Base-by-base conservation (phyloP, 1,284 basidiomycete genomes). In the Vanrija pseudolonga region DNA sequence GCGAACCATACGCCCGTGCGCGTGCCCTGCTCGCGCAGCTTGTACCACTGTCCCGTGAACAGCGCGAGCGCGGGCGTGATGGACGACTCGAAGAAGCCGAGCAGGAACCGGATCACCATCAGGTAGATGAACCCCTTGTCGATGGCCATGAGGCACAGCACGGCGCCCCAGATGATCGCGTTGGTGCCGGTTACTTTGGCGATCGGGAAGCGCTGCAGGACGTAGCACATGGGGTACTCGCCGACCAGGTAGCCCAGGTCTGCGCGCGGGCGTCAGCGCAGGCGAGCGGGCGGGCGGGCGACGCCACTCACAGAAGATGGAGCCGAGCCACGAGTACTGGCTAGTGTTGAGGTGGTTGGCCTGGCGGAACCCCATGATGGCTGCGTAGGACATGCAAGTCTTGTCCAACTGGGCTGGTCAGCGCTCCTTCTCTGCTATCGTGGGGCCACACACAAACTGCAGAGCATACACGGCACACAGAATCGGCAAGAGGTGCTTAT, bases 41-140 rank as follows among this genome's bases (percentile, higher is more conserved):
- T 45, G 54, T 61, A 66, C 60, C 60, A 64, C 48, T 59, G 55
- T 3, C 50, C 46, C 9, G 60, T 62, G 53, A 62, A 51, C 9
- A 66, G 50, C 12, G 60, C 50, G 38, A 60, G 56, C 0, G 56
- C 59, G 0, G 64, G 57, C 7, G 18, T 45, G 17, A 59, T 53
- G 3, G 48, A 45, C 3, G 53, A 43, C 45, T 59, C 57, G 42
- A 59, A 56, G 41, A 59, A 28, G 9, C 57, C 57, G n/a, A 59
- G 51, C 18, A 60, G 55, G 39, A 58, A 54, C 53, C 61, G 55
- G 12, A 62, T 47, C n/a, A 56, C 58, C 51, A 60, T 57, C 40
- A 62, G 40, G 18, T 41, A 44, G 6, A 46, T 41, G 39, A 62
- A 62, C 22, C 51, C 47, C 28, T 48, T 48, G 18, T 51, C 53